These are phyloP conservation scores for Rugonectria rugulosa DNA, from an alignment of 2,329 filamentous ascomycete species.

Conservation along the genomic window DNA sequence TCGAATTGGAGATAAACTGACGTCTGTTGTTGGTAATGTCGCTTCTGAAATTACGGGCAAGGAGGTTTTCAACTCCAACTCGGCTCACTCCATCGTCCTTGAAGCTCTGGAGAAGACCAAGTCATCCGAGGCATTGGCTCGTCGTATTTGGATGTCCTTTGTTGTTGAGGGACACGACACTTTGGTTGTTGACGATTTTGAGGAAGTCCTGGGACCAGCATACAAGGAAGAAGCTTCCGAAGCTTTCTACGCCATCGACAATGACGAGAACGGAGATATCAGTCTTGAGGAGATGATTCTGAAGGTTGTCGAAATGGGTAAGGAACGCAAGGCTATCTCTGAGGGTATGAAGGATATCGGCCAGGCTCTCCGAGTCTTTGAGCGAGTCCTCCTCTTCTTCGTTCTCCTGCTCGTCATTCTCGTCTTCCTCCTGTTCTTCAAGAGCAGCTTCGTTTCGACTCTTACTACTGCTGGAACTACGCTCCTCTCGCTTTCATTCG, in stretches of 20 bases:
- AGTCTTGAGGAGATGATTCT: slow-evolving; percentile 94
- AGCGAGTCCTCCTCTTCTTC: slow-evolving; percentile 83
- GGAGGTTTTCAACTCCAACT: slow-evolving; percentile 91
- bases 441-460: slow-evolving; percentile 83
- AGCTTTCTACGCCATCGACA: slow-evolving; percentile 81
- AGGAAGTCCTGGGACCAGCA: slow-evolving; percentile 83
- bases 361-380: slow-evolving; percentile 89
- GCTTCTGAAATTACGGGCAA: slow-evolving; percentile 96
- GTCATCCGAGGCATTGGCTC: slow-evolving; percentile 91
- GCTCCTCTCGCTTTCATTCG: slow-evolving; percentile 93
- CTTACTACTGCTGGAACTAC: slow-evolving; percentile 91
- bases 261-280: slow-evolving; percentile 91
- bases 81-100: slow-evolving; percentile 87
- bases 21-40: slow-evolving; percentile 89
- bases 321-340: slow-evolving; percentile 85
- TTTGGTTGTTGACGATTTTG: slow-evolving; percentile 80
- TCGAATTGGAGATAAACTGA: slow-evolving; percentile 90
- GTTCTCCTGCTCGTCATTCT: slow-evolving; percentile 83
- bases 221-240: slow-evolving; percentile 84
- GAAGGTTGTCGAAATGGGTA: slow-evolving; percentile 83
- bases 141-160: slow-evolving; percentile 97
- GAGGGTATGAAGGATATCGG: slow-evolving; percentile 98
- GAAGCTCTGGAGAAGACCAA: slow-evolving; percentile 85
- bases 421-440: slow-evolving; percentile 89
- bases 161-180: slow-evolving; percentile 88